These are phyloP conservation scores for Pharnaceum exiguum DNA, from an alignment of 148 eudicot genomes.

Conservation along the genomic window DNA sequence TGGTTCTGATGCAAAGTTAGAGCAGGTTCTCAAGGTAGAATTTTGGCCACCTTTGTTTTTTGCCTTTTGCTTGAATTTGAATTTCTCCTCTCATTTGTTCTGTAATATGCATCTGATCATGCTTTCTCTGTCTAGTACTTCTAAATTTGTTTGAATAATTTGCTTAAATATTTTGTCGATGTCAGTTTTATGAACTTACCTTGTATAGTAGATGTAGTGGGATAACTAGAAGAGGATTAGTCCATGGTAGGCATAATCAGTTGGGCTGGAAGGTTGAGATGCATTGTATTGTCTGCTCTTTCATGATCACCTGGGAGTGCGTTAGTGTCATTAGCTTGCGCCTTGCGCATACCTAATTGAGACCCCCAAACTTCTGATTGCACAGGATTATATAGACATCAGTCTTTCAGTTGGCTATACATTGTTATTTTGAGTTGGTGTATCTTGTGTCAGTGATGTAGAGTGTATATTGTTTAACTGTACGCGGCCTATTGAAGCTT, in stretches of 20 bases:
- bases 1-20: conserved; percentile 73
- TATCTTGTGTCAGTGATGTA: too few relatives aligned
- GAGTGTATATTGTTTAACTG: too few relatives aligned
- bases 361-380: too few relatives aligned
- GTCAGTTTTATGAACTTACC: too few relatives aligned
- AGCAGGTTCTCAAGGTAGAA: conserved; percentile 57
- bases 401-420: too few relatives aligned
- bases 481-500: too few relatives aligned
- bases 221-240: neutral
- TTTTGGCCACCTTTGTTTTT: neutral
- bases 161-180: neutral
- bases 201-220: neutral
- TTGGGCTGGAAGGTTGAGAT: neutral
- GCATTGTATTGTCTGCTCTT: neutral
- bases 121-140: neutral
- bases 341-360: too few relatives aligned
- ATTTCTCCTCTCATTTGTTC: neutral
- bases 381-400: too few relatives aligned
- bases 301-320: neutral
- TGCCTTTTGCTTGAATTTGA: neutral
- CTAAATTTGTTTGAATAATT: neutral
- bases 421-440: too few relatives aligned
- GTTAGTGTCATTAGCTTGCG: too few relatives aligned
- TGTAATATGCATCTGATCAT: too few relatives aligned
- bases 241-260: neutral